Evolutionary conservation across 2,329 filamentous ascomycete genomes (phyloP).

Genomic region (Hypoxylon sp.): DNA sequence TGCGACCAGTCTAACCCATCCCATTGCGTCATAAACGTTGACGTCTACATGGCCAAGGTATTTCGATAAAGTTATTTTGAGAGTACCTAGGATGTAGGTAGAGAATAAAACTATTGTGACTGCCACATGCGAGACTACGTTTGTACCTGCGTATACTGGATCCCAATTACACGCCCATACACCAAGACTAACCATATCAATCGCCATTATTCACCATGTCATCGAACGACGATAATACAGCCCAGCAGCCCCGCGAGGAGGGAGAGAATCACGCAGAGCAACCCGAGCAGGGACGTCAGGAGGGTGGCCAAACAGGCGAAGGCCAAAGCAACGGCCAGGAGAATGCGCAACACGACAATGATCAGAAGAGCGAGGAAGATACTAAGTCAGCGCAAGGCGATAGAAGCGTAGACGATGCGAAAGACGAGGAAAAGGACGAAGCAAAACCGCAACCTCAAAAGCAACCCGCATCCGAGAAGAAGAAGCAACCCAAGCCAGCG

Average conservation of each 20-base stretch:
- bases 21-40: slow-evolving; percentile 39
- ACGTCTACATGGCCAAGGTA: slow-evolving; percentile 28
- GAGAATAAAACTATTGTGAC: slow-evolving; percentile 42
- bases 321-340: slow-evolving; percentile 5
- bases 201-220: slow-evolving; percentile 32
- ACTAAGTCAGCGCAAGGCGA: slow-evolving; percentile 16
- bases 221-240: slow-evolving; percentile 33
- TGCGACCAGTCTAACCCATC: slow-evolving; percentile 20
- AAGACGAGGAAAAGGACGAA: slow-evolving; percentile 27
- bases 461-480: slow-evolving; percentile 39
- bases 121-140: slow-evolving; percentile 6
- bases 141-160: neutral
- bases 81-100: too few relatives aligned
- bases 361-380: slow-evolving; percentile 26
- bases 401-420: neutral
- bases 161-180: slow-evolving; percentile 16
- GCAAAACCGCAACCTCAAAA: slow-evolving; percentile 8
- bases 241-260: slow-evolving; percentile 29
- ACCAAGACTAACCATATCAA: neutral
- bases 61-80: slow-evolving; percentile 15
- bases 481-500: slow-evolving; percentile 41
- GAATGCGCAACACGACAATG: slow-evolving; percentile 20
- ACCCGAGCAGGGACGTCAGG: slow-evolving; percentile 23
- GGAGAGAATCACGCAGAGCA: slow-evolving; percentile 29
- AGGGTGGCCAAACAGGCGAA: slow-evolving; percentile 9